Evolutionary conservation across 1,284 basidiomycete genomes (phyloP), one percentile per base, ranked within the genome.

Genomic region (Marasmius tenuissimus): DNA sequence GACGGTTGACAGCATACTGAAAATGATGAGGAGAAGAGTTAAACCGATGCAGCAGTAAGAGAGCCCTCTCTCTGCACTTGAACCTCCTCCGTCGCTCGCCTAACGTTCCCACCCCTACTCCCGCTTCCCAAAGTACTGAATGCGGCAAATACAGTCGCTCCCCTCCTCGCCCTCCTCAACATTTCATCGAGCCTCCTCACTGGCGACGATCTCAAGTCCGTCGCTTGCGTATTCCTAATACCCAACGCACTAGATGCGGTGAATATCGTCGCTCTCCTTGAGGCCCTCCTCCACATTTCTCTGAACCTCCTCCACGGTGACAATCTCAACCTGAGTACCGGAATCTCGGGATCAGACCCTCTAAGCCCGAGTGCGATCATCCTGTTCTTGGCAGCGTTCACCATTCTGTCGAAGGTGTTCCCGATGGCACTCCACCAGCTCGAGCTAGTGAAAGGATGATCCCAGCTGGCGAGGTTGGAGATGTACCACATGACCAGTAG

Each of bases 401-500:
- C 16, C 6, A 27, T 51, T 35, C 4, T 9, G 22, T 27, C 4
- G 33, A 35, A 22, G 16, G 49, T 16, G 8, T 22, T 4, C 33
- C 14, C 33, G 16, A 51, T 51, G 16, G 49, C 49, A 6, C 11
- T 35, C 4, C 18, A 22, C 18, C 18, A 12, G n/a, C n/a, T n/a
- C n/a, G n/a, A n/a, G n/a, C n/a, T n/a, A n/a, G n/a, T n/a, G n/a
- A n/a, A n/a, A n/a, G n/a, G n/a, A n/a, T n/a, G n/a, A n/a, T n/a
- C n/a, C n/a, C n/a, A n/a, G n/a, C n/a, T n/a, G n/a, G n/a, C n/a
- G n/a, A n/a, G n/a, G n/a, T 27, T 10, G 14, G 34, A 49, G 14
- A 62, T 58, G 45, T 50, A 62, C 61, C 61, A 62, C 4, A 55
- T 33, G 12, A 54, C 10, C 11, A 59, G 57, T 4, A 54, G 18